These are phyloP conservation scores for Podospora appendiculata DNA, from an alignment of 495 filamentous ascomycete species.

Conservation along the genomic window DNA sequence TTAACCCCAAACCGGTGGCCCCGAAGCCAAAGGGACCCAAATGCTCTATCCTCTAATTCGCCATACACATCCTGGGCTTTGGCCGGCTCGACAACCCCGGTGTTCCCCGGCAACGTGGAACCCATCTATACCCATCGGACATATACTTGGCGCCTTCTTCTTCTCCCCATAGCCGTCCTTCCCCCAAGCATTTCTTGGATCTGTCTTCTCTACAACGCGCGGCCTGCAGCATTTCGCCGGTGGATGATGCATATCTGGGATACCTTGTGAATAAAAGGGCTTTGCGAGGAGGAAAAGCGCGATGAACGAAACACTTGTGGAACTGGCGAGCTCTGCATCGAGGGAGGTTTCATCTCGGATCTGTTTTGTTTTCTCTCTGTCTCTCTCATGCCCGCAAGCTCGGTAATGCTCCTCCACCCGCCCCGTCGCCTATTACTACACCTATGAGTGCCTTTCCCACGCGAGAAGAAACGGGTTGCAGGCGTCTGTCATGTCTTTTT, in stretches of 20 bases:
- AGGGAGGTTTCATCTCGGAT: not conserved
- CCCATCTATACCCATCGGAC: slow-evolving; percentile 17
- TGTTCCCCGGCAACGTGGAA: not conserved
- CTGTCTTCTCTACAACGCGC: not conserved
- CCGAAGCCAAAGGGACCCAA: slow-evolving; percentile 57
- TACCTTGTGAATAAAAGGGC: not conserved
- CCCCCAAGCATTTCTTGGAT: not conserved
- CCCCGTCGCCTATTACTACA: not conserved
- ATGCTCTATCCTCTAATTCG: slow-evolving; percentile 67
- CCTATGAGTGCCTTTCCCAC: not conserved
- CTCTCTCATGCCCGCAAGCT: not conserved
- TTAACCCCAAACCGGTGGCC: slow-evolving; percentile 63
- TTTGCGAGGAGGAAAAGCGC: too few species aligned
- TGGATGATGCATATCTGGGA: not conserved
- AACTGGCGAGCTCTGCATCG: not conserved
- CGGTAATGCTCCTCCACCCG: not conserved
- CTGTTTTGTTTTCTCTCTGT: not conserved
- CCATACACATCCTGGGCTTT: not conserved
- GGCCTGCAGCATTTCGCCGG: not conserved
- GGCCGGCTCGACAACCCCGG: not conserved
- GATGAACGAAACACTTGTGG: not conserved
- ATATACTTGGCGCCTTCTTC: not conserved
- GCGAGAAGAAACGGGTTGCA: not conserved
- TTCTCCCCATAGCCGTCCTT: not conserved
- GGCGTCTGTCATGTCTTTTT: not conserved